Evolutionary conservation across 345 rosid species (phyloP).

Genomic region (Salix purpurea): DNA sequence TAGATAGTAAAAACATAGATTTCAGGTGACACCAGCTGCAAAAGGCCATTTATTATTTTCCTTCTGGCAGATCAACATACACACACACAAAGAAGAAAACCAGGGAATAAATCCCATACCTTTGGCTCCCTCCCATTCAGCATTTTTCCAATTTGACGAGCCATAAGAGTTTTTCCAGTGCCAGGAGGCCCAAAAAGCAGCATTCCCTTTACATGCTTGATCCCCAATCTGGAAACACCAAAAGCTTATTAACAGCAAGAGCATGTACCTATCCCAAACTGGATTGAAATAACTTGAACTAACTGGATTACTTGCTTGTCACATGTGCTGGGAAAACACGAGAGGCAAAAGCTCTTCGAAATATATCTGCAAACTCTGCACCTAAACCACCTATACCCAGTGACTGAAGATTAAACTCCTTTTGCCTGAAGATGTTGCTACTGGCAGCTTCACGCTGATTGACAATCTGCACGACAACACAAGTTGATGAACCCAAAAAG

Average conservation of each 20-base stretch:
- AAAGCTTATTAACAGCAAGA: conserved; percentile 16
- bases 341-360: conserved; percentile 98
- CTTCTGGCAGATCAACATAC: background rate
- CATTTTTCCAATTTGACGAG: conserved; percentile 99
- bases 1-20: background rate
- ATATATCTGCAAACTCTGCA: conserved; percentile 98
- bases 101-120: conserved; percentile 35
- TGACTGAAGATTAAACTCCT: conserved; percentile 92
- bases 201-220: conserved; percentile 98
- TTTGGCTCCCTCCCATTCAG: conserved; percentile 97
- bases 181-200: conserved; percentile 98
- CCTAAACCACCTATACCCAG: conserved; percentile 97
- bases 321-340: conserved; percentile 98
- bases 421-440: conserved; percentile 85
- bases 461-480: conserved; percentile 53
- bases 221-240: conserved; percentile 76
- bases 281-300: conserved; percentile 13
- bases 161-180: conserved; percentile 97
- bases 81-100: background rate
- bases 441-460: conserved; percentile 99
- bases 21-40: background rate
- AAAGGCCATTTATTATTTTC: background rate
- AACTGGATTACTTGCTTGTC: conserved; percentile 62
- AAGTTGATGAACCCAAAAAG: conserved; percentile 14
- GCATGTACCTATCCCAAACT: conserved; percentile 4